These are phyloP conservation scores for Pyricularia grisea DNA, from an alignment of 2,329 filamentous ascomycete genomes.

Conservation along the genomic window DNA sequence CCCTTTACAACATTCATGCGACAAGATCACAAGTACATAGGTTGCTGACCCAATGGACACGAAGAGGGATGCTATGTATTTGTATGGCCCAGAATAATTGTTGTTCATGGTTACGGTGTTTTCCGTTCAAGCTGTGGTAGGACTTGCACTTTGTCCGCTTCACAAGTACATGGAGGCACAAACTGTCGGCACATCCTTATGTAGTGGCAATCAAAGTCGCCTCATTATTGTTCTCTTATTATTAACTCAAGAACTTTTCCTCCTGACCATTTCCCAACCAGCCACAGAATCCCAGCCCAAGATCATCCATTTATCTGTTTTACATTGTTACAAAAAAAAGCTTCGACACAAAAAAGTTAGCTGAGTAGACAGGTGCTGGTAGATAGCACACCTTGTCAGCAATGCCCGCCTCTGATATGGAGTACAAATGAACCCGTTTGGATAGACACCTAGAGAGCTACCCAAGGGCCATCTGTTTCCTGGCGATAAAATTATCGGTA, in stretches of 20 bases:
- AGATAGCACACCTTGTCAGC: background rate
- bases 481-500: background rate
- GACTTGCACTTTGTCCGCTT: no score
- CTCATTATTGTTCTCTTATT: background rate
- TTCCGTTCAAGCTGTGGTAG: no score
- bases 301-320: conserved; percentile 2
- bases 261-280: background rate
- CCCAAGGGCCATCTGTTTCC: background rate
- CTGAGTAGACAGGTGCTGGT: background rate
- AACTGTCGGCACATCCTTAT: background rate
- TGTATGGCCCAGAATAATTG: background rate
- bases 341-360: background rate
- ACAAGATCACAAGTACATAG: background rate
- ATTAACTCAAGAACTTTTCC: background rate
- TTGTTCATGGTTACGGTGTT: background rate
- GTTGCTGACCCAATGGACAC: background rate
- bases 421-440: background rate
- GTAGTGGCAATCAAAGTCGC: background rate
- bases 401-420: background rate
- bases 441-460: background rate
- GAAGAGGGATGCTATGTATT: background rate
- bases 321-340: conserved; percentile 1
- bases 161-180: no score
- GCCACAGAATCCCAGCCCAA: background rate
- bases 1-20: background rate